A percentile compares a stretch with the other conserved stretches of the same genome.
These are phyloP conservation scores for Magnaporthiopsis poae DNA, from an alignment of 2,329 filamentous ascomycete genomes.

Conservation along the genomic window DNA sequence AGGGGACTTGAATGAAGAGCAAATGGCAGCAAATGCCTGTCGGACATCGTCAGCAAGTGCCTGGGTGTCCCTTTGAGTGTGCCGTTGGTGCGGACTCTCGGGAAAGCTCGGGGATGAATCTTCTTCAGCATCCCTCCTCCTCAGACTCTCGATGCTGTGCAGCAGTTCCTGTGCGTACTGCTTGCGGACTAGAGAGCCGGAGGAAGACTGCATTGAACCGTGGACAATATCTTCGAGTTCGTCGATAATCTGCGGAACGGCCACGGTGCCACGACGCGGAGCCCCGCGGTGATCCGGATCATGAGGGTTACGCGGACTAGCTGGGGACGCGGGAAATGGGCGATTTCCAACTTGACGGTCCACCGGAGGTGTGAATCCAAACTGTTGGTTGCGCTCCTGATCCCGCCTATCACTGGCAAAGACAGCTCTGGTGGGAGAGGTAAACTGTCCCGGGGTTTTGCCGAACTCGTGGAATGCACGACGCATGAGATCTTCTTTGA, in stretches of 20 bases:
- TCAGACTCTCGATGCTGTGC: slow-evolving; percentile 12
- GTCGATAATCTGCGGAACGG: background rate
- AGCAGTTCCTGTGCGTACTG: background rate
- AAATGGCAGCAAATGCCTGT: background rate
- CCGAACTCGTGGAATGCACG: background rate
- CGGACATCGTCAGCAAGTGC: background rate
- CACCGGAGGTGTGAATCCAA: background rate
- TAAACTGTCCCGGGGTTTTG: background rate
- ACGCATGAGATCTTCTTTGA: background rate
- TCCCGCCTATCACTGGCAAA: background rate
- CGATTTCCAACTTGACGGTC: background rate
- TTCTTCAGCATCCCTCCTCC: background rate
- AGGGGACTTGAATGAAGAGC: background rate
- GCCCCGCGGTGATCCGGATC: background rate
- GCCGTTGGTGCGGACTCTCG: background rate
- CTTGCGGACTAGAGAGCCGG: background rate
- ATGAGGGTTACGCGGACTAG: no score
- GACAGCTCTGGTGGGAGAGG: background rate
- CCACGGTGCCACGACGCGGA: background rate
- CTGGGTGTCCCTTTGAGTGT: background rate
- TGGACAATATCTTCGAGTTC: background rate
- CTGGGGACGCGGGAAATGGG: no score
- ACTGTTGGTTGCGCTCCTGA: background rate
- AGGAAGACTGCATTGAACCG: background rate
- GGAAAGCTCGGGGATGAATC: background rate